Evolutionary conservation across 306 rosid genomes (phyloP).

Genomic region (Chamaecrista fasciculata): DNA sequence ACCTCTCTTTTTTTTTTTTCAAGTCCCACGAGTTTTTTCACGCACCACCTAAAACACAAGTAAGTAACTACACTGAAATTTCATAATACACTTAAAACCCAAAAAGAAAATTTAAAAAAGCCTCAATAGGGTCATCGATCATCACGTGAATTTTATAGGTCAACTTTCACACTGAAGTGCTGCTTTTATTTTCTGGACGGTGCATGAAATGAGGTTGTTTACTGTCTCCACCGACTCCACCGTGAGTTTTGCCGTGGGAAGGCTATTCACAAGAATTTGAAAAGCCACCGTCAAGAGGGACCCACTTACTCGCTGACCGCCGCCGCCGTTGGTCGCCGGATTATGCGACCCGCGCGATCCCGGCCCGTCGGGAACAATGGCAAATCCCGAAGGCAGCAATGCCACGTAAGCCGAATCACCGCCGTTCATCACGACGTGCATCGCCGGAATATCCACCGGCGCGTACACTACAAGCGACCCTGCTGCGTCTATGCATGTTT

Average conservation of each 20-base stretch:
- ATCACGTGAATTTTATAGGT: conserved; percentile 17
- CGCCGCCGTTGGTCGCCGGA: neutral
- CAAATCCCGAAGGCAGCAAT: conserved; percentile 74
- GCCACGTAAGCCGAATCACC: conserved; percentile 98
- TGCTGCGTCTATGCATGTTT: conserved; percentile 83
- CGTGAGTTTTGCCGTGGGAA: conserved; percentile 88
- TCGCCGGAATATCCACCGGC: conserved; percentile 97
- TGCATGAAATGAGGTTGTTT: conserved; percentile 85
- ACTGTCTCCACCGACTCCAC: conserved; percentile 97
- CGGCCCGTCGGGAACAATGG: conserved; percentile 85
- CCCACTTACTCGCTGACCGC: conserved; percentile 53
- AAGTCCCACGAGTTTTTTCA: conserved; percentile 23
- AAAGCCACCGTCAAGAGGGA: conserved; percentile 90
- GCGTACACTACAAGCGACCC: conserved; percentile 97
- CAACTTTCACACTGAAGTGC: conserved; percentile 79
- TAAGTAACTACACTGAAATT: neutral
- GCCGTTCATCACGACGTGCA: conserved; percentile 97
- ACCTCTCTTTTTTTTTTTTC: conserved; percentile 22
- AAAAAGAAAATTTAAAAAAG: neutral
- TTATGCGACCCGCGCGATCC: conserved; percentile 44
- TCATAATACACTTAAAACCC: neutral
- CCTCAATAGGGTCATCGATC: no score
- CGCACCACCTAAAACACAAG: conserved; percentile 25
- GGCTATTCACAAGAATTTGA: conserved; percentile 88
- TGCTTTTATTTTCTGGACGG: conserved; percentile 88